Base-by-base conservation (phyloP, 139 green algal genomes). In the Ettlia oleoabundans region DNA sequence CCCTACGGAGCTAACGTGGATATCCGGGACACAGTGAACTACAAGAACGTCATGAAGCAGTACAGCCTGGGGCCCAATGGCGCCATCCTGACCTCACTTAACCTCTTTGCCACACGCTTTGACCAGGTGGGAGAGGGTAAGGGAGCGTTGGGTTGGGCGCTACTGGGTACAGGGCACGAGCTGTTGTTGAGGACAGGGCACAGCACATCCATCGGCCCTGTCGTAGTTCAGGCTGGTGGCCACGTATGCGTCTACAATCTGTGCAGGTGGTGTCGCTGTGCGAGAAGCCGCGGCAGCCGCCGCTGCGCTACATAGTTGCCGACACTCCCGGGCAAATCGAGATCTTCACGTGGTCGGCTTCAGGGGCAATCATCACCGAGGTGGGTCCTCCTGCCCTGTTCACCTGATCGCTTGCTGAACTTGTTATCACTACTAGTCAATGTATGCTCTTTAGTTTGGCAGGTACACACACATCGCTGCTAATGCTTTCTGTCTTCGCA, bases 251-350 rank as follows among this genome's bases (percentile, higher is more conserved):
- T n/a, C n/a, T n/a, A n/a, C n/a, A n/a, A n/a, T n/a, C n/a, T n/a
- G 18, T 70, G 38, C 82, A 96, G 93, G 94, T 98, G 15, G 91
- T 98, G 18, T 62, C 84, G 26, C 89, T 98, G 55, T 92, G 86
- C 15, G 92, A 96, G 72, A 96, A 96, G 86, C 74, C 80, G n/a
- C 89, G 95, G 21, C 88, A 95, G 37, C 94, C 94, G 0, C 91
- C 92, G 6, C 89, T 96, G 19, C 69, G 94, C 42, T 95, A 94
- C 82, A 89, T 99, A 21, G 79, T 99, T 4, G 92, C 94, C 3
- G 97, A 99, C 91, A 99, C 97, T 0, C 96, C 97, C 2, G 96
- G 96, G 0, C 96, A 99, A 88, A 99, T 99, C 35, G 97, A 99
- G 88, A 98, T 99, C 82, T 99, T 99, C 92, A 99, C 97, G 0